Percentiles rank a stretch among this genome's conserved stretches.
Conservation (phyloP, 75 land plant genomes). For the Pinus taeda region DNA sequence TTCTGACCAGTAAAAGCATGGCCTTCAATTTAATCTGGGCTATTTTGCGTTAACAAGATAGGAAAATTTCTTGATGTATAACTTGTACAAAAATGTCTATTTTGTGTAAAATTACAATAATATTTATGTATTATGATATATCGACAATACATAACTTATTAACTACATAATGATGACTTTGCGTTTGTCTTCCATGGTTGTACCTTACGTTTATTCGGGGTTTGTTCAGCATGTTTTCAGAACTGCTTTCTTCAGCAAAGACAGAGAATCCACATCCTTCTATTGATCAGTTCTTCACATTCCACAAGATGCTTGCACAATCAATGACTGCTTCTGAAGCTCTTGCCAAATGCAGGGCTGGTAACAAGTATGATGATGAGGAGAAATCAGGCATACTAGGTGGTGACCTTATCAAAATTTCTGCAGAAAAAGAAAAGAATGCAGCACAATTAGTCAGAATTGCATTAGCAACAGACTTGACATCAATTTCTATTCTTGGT, state of each 20-base stretch:
- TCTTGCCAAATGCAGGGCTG: slow-evolving; percentile 16
- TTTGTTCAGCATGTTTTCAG: slow-evolving; percentile 70
- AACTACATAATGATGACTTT: slow-evolving; percentile 15
- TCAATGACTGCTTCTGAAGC: slow-evolving; percentile 35
- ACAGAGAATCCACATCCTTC: slow-evolving; percentile 50
- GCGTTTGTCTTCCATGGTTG: neutral
- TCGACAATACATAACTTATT: neutral
- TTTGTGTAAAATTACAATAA: neutral
- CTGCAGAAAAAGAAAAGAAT: slow-evolving; percentile 18
- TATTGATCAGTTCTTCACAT: slow-evolving; percentile 66
- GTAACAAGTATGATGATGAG: slow-evolving; percentile 10
- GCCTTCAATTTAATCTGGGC: too few relatives aligned
- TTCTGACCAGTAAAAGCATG: too few relatives aligned
- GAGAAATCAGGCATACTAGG: neutral
- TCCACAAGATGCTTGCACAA: slow-evolving; percentile 56
- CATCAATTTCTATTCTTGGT: slow-evolving; percentile 20
- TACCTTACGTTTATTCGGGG: slow-evolving; percentile 2
- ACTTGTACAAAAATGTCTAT: neutral
- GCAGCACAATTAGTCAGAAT: slow-evolving; percentile 30
- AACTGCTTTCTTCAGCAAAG: slow-evolving; percentile 61
- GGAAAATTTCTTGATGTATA: too few relatives aligned
- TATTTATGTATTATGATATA: neutral
- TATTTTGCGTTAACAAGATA: too few relatives aligned
- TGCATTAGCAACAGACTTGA: slow-evolving; percentile 38
- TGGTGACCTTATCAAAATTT: slow-evolving; percentile 7